phyloP scores from a whole-genome alignment of 2,329 filamentous ascomycete genomes.

The Alternaria triticimaculans region DNA sequence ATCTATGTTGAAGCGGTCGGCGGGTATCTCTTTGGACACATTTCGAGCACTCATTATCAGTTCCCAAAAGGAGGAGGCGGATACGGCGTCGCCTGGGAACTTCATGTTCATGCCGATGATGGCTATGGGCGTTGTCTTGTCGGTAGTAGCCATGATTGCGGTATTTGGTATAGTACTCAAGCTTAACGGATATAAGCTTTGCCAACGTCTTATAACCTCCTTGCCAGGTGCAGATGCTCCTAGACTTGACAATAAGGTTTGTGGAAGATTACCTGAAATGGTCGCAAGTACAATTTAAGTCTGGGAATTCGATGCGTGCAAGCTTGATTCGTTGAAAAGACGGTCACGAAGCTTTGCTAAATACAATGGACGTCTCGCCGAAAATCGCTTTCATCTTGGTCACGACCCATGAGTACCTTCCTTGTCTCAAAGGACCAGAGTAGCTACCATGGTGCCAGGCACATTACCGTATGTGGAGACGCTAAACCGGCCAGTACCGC shows the following conservation, averaged over 20 bases:
- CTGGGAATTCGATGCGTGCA: neutral
- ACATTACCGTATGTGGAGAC: neutral
- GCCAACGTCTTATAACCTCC: neutral
- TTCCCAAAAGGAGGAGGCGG: conserved; percentile 21
- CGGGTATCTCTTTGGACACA: conserved; percentile 15
- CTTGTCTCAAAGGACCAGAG: neutral
- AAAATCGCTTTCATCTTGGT: neutral
- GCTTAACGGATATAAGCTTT: neutral
- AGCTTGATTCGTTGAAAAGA: neutral
- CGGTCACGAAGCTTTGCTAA: neutral
- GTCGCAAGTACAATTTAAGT: neutral
- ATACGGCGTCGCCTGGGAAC: conserved; percentile 17
- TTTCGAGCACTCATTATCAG: conserved; percentile 11
- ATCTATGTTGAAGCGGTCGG: conserved; percentile 20
- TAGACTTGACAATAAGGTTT: neutral
- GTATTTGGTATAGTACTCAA: neutral
- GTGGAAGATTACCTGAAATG: neutral
- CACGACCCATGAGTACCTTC: neutral
- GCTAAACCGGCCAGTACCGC: neutral
- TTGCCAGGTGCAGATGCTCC: neutral
- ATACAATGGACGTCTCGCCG: neutral
- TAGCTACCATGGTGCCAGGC: neutral
- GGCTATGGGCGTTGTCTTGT: conserved; percentile 9
- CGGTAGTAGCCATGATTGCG: neutral
- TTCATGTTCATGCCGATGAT: conserved; percentile 16